These are phyloP conservation scores for Ceratocystis huliohia DNA, from an alignment of 2,329 filamentous ascomycete species.

Conservation along the genomic window DNA sequence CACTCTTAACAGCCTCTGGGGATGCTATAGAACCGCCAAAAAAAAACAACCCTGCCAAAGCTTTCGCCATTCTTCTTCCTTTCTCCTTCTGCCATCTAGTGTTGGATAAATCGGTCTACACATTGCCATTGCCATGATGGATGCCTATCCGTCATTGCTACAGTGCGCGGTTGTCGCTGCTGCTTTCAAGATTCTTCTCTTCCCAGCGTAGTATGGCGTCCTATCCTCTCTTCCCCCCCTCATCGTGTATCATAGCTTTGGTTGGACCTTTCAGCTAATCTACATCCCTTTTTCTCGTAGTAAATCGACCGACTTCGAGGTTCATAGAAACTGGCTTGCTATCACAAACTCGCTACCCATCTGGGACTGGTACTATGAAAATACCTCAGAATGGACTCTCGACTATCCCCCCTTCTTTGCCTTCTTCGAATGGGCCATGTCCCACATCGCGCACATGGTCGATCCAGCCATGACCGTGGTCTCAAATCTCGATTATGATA, in stretches of 20 bases:
- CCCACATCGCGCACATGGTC: constrained; percentile 61
- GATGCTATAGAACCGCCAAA: neutral
- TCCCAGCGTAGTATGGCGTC: constrained; percentile 82
- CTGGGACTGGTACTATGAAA: constrained; percentile 90
- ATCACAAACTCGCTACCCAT: constrained; percentile 82
- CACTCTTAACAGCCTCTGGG: neutral
- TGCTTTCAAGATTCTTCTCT: constrained; percentile 81
- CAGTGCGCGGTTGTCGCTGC: constrained; percentile 79
- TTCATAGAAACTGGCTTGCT: constrained; percentile 96
- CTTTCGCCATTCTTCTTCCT: neutral
- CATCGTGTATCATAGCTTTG: neutral
- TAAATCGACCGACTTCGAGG: constrained; percentile 98
- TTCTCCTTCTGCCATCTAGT: neutral
- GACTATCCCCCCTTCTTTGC: constrained; percentile 98
- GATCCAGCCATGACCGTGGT: constrained; percentile 75
- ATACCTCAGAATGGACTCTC: constrained; percentile 97
- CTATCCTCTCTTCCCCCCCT: neutral
- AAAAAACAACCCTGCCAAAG: constrained; percentile 5
- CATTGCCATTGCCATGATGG: constrained; percentile 43
- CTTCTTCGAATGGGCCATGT: constrained; percentile 87
- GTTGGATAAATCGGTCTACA: neutral
- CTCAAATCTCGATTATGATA: constrained; percentile 71
- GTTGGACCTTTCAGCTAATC: constrained; percentile 7
- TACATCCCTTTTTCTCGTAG: constrained; percentile 34
- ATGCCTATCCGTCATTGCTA: constrained; percentile 71